Evolutionary conservation across 345 rosid genomes (phyloP), one percentile per base, ranked within the genome.

Genomic region (Cardiospermum halicacabum): DNA sequence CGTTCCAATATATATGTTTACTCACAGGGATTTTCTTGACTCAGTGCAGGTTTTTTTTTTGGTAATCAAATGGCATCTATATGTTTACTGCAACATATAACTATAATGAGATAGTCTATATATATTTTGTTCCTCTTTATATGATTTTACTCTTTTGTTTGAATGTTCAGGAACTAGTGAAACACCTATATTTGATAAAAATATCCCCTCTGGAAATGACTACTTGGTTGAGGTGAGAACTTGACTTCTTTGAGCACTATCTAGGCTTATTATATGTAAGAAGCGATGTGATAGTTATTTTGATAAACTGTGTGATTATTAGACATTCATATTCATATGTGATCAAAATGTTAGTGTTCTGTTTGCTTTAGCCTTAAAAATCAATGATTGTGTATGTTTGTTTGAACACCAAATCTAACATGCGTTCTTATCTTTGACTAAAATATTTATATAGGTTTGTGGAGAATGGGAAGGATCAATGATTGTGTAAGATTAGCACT

Each of bases 141-240:
- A 2, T 18, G 51, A 24, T 40, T 40, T 22, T n/a, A n/a, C n/a
- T 47, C 11, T 43, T 19, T 32, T 66, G 55, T 53, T n/a, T n/a
- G 37, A 48, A 49, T 73, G 53, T 30, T 51, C 80, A 93, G 98
- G 98, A 55, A 74, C 79, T 45, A 93, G 96, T 59, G 96, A 86
- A 78, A 90, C 96, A 31, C 71, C 27, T 62, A 84, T 82, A 27
- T 90, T 90, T 19, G 82, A 88, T 65, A 97, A 93, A 79, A 71
- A 51, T 61, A 88, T 96, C 81, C 96, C 96, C 63, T 84, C 98
- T 27, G 98, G 98, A 72, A 88, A 82, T 69, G 97, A 93, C 75
- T 93, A 85, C 77, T 88, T 93, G 81, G 82, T 97, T 45, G 96
- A 88, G 97, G 98, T 88, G 71, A 45, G 24, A 58, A 55, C 60